Evolutionary conservation across 148 eudicot species (phyloP), one percentile per base, ranked within the genome.

Genomic region (Chenopodium formosanum): DNA sequence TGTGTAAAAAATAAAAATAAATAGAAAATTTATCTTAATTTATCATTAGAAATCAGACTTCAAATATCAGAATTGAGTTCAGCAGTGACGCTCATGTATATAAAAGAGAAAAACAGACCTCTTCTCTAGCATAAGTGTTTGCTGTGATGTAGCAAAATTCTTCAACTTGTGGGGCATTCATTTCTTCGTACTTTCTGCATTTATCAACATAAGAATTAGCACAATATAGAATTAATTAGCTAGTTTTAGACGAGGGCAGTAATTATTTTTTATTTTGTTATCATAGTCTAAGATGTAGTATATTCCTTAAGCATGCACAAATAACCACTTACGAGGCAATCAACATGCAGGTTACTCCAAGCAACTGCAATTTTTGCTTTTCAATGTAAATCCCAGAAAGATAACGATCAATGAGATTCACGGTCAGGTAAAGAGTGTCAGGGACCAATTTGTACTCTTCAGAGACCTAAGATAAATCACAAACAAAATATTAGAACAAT

Each of bases 261-360:
- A 34, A 40, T 40, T 40, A 40, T 40, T 40, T 7, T 40, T 40
- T 5, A 64, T 32, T 52, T 52, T 40, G 65, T 74, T 40, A 74
- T 60, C 1, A 46, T 37, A 12, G 16, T 78, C 31, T 10, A 48
- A 75, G 58, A 74, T 22, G 0, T 56, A n/a, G 71, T 27, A 27
- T 13, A 31, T 53, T 75, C 23, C 40, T 66, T 77, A 1, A 77
- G 17, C 5, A 65, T 8, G 25, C 25, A 50, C 56, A 78, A 12
- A 60, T 19, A 70, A 79, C 47, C 78, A 90, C 98, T 91, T 91
- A 94, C 98, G 98, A 94, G 82, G 98, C 94, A 84, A 94, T 93
- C 77, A 94, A 87, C 98, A 94, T 93, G 93, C 97, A 93, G 72
- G 95, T 90, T 47, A 94, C 92, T 68, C 98, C 98, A 77, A 94